Percentiles rank a stretch among this genome's conserved stretches.
These are phyloP conservation scores for Lycium ferocissimum DNA, from an alignment of 257 asterid genomes.

Conservation along the genomic window DNA sequence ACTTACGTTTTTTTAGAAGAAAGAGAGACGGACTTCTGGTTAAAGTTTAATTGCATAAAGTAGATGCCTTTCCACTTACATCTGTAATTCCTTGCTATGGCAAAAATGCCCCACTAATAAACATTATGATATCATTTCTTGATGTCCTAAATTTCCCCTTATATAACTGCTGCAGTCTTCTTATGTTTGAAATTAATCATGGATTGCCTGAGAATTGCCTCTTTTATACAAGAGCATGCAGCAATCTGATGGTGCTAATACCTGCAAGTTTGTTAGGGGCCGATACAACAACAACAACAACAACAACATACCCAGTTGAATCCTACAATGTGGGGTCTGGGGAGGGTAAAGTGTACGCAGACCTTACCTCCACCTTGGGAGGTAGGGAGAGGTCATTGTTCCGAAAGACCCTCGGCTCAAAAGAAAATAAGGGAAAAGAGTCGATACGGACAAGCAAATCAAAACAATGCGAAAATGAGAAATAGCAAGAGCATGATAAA, in stretches of 20 bases:
- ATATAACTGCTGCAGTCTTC: neutral
- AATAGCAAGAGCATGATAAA: too few relatives aligned
- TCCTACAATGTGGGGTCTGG: too few relatives aligned
- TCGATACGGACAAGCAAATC: too few relatives aligned
- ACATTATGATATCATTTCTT: neutral
- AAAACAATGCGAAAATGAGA: too few relatives aligned
- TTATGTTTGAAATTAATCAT: neutral
- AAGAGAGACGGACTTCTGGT: neutral
- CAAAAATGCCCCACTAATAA: neutral
- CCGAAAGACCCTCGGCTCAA: too few relatives aligned
- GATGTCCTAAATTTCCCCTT: neutral
- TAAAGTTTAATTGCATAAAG: neutral
- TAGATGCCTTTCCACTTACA: neutral
- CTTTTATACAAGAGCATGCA: neutral
- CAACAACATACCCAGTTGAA: too few relatives aligned
- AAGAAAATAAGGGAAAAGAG: too few relatives aligned
- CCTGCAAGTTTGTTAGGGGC: neutral
- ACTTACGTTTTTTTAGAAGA: too few relatives aligned
- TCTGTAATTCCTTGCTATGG: neutral
- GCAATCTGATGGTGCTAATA: neutral
- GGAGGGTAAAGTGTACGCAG: too few relatives aligned
- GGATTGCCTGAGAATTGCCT: constrained; percentile 18
- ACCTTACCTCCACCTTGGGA: too few relatives aligned
- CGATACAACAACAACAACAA: neutral
- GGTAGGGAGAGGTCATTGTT: too few relatives aligned